Percentiles rank a stretch among this genome's conserved stretches.
Conservation (phyloP, 306 rosid genomes). For the Abrus precatorius region DNA sequence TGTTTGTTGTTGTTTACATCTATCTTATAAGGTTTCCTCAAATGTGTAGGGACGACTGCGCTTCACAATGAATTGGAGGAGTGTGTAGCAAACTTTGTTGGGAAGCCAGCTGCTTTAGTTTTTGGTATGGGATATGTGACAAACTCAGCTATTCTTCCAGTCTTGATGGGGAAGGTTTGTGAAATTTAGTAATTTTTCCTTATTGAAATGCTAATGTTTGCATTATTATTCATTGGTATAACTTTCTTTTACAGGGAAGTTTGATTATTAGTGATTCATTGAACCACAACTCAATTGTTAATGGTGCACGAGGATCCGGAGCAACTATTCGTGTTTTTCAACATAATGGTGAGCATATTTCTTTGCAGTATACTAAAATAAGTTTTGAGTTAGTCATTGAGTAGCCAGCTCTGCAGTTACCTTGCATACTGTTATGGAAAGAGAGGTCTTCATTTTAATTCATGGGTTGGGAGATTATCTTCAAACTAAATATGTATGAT, state of each 20-base stretch:
- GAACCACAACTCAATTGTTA: constrained; percentile 90
- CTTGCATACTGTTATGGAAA: background rate
- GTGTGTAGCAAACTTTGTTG: constrained; percentile 61
- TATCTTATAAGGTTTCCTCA: background rate
- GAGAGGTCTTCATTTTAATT: constrained; percentile 2
- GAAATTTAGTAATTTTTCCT: constrained; percentile 21
- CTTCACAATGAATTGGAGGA: constrained; percentile 79
- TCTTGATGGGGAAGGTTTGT: constrained; percentile 76
- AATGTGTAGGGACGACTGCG: constrained; percentile 67
- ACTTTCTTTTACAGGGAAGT: constrained; percentile 65
- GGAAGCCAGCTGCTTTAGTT: constrained; percentile 78
- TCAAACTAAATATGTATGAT: background rate
- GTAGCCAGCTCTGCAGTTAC: constrained; percentile 1
- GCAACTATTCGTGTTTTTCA: constrained; percentile 93
- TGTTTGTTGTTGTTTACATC: constrained; percentile 24
- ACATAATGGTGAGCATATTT: constrained; percentile 64
- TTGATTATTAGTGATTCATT: constrained; percentile 92
- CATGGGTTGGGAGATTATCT: constrained; percentile 10
- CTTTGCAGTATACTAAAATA: constrained; percentile 19
- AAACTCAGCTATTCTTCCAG: constrained; percentile 91
- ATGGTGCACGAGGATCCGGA: constrained; percentile 95
- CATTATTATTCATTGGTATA: constrained; percentile 6
- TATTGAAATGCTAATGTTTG: background rate
- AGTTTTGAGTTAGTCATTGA: constrained; percentile 6
- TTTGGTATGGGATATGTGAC: constrained; percentile 96